Percentiles rank a stretch among this genome's conserved stretches.
These are phyloP conservation scores for Alternaria rosae DNA, from an alignment of 2,329 filamentous ascomycete genomes.

Conservation along the genomic window DNA sequence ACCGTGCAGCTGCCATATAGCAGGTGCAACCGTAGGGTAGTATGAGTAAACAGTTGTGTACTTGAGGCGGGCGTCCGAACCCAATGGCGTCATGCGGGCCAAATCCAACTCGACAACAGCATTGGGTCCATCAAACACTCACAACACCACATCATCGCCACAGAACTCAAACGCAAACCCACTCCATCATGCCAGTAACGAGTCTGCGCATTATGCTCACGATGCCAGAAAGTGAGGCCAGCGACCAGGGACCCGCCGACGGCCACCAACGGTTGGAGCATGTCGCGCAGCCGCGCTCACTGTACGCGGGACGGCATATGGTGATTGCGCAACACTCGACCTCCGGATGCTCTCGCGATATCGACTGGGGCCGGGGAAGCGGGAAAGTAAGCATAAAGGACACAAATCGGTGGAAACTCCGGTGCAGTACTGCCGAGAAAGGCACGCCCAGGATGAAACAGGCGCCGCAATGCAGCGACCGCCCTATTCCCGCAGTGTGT, in stretches of 20 bases:
- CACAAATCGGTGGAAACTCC: conserved; percentile 16
- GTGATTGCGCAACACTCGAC: conserved; percentile 26
- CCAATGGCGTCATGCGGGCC: not conserved
- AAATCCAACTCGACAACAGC: not conserved
- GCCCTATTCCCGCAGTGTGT: conserved; percentile 2
- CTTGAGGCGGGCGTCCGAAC: not conserved
- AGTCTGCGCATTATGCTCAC: not conserved
- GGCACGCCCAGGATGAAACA: conserved; percentile 11
- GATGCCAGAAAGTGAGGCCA: conserved; percentile 1
- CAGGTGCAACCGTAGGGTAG: not conserved
- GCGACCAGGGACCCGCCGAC: not conserved
- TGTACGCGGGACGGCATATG: conserved; percentile 16
- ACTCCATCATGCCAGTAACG: not conserved
- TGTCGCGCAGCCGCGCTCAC: conserved; percentile 17
- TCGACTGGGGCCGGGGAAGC: conserved; percentile 23
- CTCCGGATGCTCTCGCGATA: conserved; percentile 18
- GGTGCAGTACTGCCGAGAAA: conserved; percentile 16
- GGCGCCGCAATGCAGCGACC: conserved; percentile 9
- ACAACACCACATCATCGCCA: not conserved
- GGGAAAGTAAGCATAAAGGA: conserved; percentile 19
- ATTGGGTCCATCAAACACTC: not conserved
- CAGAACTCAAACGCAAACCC: not conserved
- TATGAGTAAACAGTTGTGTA: not conserved
- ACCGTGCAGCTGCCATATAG: not conserved
- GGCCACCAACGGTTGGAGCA: conserved; percentile 13